Evolutionary conservation across 2,329 filamentous ascomycete species (phyloP), one percentile per base, ranked within the genome.

Genomic region (Fusarium anguioides): DNA sequence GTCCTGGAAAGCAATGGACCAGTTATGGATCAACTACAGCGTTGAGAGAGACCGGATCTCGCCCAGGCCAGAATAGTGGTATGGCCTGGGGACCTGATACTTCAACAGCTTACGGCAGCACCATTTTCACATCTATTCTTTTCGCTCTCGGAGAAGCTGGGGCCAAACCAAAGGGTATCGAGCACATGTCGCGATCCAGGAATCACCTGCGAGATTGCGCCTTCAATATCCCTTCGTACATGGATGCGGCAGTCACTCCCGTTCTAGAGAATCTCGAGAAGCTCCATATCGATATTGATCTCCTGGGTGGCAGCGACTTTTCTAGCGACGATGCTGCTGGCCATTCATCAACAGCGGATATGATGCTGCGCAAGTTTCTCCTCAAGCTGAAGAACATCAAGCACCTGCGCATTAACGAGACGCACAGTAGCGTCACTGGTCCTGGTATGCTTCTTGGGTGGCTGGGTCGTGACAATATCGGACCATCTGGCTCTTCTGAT

Each of bases 21-120:
- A 87, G 86, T 72, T 89, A 88, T 66, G 86, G 87, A 4, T 75
- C 78, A 18, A 72, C 72, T 1, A 83, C 81, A 0, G 76, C 81
- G 11, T 33, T 65, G 12, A 50, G 59, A 17, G 74, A 81, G 47
- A 82, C 80, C 0, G 76, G 79, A 7, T 27, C 73, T 4, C 10
- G 31, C 0, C 67, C 74, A 24, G 41, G 53, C 9, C 64, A 69
- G 31, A 47, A 23, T 9, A 64, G 40, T 8, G 17, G 8, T 4
- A 41, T 50, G 40, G 47, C 27, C 9, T 23, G 33, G 44, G 52
- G 53, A 8, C 51, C 44, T 5, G 51, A 53, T 12, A 54, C 50
- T 1, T 41, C 61, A 4, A 65, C 41, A 15, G 51, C 47, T 21
- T 79, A 77, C 17, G 52, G 72, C 18, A 75, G 67, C 31, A 72